Conservation (phyloP, 768 basidiomycete species). For the Galerina marginata region DNA sequence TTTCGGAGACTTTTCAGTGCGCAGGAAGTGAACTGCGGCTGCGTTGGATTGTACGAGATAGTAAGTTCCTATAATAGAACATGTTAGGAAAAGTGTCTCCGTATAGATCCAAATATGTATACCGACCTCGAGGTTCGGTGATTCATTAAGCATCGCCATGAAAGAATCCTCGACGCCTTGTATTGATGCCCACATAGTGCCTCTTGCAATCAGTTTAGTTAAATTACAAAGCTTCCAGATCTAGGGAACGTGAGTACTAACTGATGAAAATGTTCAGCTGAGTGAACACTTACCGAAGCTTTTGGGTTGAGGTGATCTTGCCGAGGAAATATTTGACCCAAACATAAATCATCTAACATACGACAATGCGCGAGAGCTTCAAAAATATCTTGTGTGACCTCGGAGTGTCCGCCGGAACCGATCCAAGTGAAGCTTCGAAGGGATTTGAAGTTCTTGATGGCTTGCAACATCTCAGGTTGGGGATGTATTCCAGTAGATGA, state of each 20-base stretch:
- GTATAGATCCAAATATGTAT: background rate
- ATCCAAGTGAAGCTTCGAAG: slow-evolving; percentile 17
- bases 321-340: slow-evolving; percentile 8
- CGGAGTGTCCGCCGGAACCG: background rate
- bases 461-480: slow-evolving; percentile 6
- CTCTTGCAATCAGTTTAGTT: slow-evolving; percentile 11
- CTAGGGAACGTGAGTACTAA: background rate
- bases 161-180: slow-evolving; percentile 5
- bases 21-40: slow-evolving; percentile 13
- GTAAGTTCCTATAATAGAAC: slow-evolving; percentile 13
- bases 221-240: slow-evolving; percentile 15
- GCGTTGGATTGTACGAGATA: slow-evolving; percentile 10
- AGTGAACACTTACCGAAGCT: slow-evolving; percentile 10
- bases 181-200: slow-evolving; percentile 12
- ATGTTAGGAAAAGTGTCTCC: background rate
- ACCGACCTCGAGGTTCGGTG: slow-evolving; percentile 12
- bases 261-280: background rate
- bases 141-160: slow-evolving; percentile 4
- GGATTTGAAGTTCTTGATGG: slow-evolving; percentile 11
- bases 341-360: slow-evolving; percentile 10
- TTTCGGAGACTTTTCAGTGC: slow-evolving; percentile 23
- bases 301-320: slow-evolving; percentile 2
- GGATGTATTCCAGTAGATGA: background rate
- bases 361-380: slow-evolving; percentile 11
- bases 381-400: slow-evolving; percentile 8